Evolutionary conservation across 345 rosid species (phyloP).

Genomic region (Gossypioides kirkii): DNA sequence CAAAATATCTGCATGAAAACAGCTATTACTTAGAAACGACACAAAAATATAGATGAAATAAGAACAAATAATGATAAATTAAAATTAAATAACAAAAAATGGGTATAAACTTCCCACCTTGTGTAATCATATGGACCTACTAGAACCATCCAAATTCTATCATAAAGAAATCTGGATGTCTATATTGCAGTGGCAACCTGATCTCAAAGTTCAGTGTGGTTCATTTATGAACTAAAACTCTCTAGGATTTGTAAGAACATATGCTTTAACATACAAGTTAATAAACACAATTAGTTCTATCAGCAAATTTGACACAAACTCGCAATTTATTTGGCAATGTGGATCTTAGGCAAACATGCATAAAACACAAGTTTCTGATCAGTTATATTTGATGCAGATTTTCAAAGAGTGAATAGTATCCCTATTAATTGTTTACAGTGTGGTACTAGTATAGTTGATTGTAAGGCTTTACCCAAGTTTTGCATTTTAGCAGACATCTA

Average conservation of each 20-base stretch:
- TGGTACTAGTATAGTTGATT: no score
- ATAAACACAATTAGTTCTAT: not conserved
- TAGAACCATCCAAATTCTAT: not conserved
- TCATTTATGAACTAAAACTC: not conserved
- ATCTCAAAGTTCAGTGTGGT: not conserved
- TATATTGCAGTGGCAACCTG: not conserved
- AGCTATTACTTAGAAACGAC: slow-evolving; percentile 5
- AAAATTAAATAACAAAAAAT: not conserved
- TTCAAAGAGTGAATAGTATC: not conserved
- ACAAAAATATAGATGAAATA: not conserved
- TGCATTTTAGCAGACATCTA: no score
- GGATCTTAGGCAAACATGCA: not conserved
- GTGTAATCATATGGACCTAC: not conserved
- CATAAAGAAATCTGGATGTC: not conserved
- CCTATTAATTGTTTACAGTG: no score
- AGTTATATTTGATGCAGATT: not conserved
- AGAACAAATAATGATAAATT: not conserved
- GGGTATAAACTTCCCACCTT: not conserved
- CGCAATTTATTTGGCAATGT: not conserved
- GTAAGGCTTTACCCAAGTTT: no score
- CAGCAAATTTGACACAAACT: not conserved
- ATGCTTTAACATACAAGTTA: not conserved
- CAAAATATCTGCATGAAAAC: slow-evolving; percentile 66
- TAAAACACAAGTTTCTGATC: not conserved
- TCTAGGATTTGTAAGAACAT: not conserved